These are phyloP conservation scores for Zygosaccharomyces gambellarensis DNA, from an alignment of 805 yeast species.

Conservation along the genomic window DNA sequence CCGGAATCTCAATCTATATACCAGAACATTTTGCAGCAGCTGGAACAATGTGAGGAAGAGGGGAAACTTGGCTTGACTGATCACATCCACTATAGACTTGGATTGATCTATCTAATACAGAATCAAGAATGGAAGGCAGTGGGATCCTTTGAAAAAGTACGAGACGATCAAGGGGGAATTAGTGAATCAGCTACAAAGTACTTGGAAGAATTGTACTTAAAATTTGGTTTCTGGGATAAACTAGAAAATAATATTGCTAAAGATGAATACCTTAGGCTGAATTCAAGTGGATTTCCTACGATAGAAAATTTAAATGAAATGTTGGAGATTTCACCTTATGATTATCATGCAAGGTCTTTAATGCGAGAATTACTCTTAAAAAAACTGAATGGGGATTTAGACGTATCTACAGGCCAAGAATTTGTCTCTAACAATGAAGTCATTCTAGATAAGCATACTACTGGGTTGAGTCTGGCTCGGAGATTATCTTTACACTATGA, in stretches of 20 bases:
- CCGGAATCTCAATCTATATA: slow-evolving; percentile 13
- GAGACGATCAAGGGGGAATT: slow-evolving; percentile 36
- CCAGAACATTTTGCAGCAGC: slow-evolving; percentile 12
- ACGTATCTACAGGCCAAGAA: slow-evolving; percentile 24
- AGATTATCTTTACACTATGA: slow-evolving; percentile 29
- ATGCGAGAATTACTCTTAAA: slow-evolving; percentile 18
- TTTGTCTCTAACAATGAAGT: slow-evolving; percentile 22
- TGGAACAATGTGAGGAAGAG: slow-evolving; percentile 8
- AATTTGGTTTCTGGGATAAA: slow-evolving; percentile 47
- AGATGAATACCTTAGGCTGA: slow-evolving; percentile 17
- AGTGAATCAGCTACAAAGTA: slow-evolving; percentile 47
- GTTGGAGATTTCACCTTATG: slow-evolving; percentile 42
- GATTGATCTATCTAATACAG: slow-evolving; percentile 54
- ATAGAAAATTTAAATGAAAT: slow-evolving; percentile 33
- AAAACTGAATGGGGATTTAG: slow-evolving; percentile 26
- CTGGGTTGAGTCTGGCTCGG: slow-evolving; percentile 24
- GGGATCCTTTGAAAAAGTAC: slow-evolving; percentile 46
- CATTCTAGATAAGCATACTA: slow-evolving; percentile 27
- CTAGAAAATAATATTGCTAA: slow-evolving; percentile 23
- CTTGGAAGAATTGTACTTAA: slow-evolving; percentile 45
- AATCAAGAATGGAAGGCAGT: slow-evolving; percentile 52
- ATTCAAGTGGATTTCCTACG: slow-evolving; percentile 18
- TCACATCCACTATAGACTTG: slow-evolving; percentile 52
- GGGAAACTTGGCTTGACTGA: slow-evolving; percentile 11
- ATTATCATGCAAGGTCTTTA: slow-evolving; percentile 32